Evolutionary conservation across 2,329 filamentous ascomycete genomes (phyloP).

Genomic region (Pseudogymnoascus sp.): DNA sequence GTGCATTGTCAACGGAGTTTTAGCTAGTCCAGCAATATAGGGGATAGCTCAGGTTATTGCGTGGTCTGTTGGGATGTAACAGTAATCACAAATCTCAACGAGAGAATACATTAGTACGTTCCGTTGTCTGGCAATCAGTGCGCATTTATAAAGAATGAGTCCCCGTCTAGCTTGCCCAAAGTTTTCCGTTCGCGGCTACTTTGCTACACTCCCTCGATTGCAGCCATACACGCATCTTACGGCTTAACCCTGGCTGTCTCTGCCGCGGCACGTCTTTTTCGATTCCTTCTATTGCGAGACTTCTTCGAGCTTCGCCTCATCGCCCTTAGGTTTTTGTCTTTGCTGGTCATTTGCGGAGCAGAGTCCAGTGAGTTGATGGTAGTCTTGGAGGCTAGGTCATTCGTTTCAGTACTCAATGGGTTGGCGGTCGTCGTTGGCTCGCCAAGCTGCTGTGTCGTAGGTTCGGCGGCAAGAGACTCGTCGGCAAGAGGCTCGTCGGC

Average conservation of each 20-base stretch:
- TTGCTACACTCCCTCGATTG: neutral
- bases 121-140: neutral
- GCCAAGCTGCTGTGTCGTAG: neutral
- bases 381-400: neutral
- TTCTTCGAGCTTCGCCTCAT: neutral
- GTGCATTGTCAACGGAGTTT: conserved; percentile 4
- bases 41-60: conserved; percentile 5
- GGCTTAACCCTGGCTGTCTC: neutral
- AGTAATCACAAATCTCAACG: conserved; percentile 5
- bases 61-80: neutral
- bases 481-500: no score
- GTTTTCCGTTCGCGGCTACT: neutral
- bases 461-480: neutral
- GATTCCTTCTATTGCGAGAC: neutral
- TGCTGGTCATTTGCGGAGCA: neutral
- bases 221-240: neutral
- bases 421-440: neutral
- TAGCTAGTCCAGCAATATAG: conserved; percentile 7
- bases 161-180: neutral
- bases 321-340: neutral
- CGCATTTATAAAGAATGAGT: neutral
- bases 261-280: neutral
- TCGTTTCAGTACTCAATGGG: neutral
- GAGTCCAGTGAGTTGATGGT: neutral
- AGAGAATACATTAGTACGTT: conserved; percentile 4